Evolutionary conservation across 1,284 basidiomycete species (phyloP).

Genomic region (Rhodotorula glutinis): DNA sequence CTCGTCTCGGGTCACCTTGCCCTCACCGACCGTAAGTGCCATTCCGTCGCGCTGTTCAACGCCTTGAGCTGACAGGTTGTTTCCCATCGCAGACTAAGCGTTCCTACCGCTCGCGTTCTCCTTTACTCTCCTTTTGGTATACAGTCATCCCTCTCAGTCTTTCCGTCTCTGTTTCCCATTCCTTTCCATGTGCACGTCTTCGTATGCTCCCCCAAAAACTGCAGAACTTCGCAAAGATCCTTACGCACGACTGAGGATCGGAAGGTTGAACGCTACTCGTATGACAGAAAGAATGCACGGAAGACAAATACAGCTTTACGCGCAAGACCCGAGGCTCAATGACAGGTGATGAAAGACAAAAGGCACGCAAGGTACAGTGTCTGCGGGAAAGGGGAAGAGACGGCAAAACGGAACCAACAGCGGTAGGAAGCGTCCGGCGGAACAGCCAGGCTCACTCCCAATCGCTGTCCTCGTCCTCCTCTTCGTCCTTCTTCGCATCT

Average conservation of each 20-base stretch:
- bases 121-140: background rate
- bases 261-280: background rate
- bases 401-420: no score
- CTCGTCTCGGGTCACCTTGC: conserved; percentile 46
- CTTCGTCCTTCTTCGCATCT: background rate
- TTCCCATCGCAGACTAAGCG: background rate
- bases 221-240: background rate
- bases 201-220: background rate
- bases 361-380: no score
- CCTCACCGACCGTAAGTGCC: background rate
- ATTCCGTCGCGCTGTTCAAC: accelerated
- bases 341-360: background rate
- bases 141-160: background rate
- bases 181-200: background rate
- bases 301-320: background rate
- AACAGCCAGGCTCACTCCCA: conserved; percentile 33
- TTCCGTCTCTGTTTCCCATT: no score
- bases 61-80: background rate
- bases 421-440: no score
- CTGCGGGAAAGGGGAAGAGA: no score
- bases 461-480: conserved; percentile 40
- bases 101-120: background rate
- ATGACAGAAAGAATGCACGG: background rate
- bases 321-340: background rate
- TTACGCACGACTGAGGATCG: background rate